Base-by-base conservation (phyloP, 1,284 basidiomycete species). In the Entoloma clypeatum region DNA sequence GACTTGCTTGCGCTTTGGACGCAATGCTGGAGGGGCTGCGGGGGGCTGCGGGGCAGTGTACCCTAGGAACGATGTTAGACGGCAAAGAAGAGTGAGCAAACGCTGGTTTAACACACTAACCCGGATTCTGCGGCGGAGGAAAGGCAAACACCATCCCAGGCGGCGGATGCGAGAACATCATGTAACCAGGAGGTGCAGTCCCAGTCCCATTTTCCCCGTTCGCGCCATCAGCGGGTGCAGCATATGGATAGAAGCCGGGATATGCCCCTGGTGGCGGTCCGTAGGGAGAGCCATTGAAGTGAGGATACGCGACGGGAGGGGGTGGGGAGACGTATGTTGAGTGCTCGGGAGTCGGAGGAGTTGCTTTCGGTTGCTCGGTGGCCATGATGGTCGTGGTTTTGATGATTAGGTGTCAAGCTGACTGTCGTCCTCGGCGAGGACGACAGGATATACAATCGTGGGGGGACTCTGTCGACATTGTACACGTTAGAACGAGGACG, bases 1-100 rank as follows among this genome's bases (percentile, higher is more conserved):
- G 44, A 92, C 88, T 61, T 92, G 89, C 56, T 81, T 87, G 44
- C 88, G 81, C 62, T 92, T 92, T 2, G 79, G 67, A 19, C 55
- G 45, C 1, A 53, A 34, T 0, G 51, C 47, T 1, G 51, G 13
- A 5, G 50, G 50, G 17, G 53, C 43, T 31, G 53, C 49, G 7
- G 51, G 34, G 11, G 52, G 50, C 21, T 60, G 48, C 21, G 61
- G 54, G 27, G 61, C 54, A 22, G 60, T 61, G 51, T 65, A 67
- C 29, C 59, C 62, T 68, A 41, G 47, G 27, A 39, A 54, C 30
- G 29, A 53, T 51, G n/a, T 39, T 47, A 47, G 41, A 38, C 16
- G 37, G 26, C 39, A 30, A 11, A 39, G 37, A 53, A 48, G 56
- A 18, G 21, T 3, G 40, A 34, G 26, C 41, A 36, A 23, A 16